Evolutionary conservation across 768 basidiomycete species (phyloP).

Genomic region (Tephrocybe sp.): DNA sequence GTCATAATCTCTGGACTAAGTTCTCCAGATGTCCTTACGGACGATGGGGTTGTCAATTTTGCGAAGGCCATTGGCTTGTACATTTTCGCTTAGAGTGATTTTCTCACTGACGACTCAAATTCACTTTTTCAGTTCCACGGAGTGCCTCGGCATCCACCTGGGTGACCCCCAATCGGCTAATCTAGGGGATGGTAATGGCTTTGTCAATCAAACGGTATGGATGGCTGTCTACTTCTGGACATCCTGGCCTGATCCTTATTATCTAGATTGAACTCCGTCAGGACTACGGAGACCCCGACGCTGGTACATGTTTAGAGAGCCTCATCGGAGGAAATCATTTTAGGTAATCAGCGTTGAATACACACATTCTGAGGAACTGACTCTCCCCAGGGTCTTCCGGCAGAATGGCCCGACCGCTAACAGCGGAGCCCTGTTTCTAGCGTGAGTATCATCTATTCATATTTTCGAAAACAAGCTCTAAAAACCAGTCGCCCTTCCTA

Average conservation of each 20-base stretch:
- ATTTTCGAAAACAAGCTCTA: neutral
- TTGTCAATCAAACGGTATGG: constrained; percentile 47
- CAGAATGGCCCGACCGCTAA: constrained; percentile 54
- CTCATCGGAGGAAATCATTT: constrained; percentile 81
- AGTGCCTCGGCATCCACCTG: constrained; percentile 74
- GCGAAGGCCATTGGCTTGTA: constrained; percentile 66
- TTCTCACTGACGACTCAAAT: too few species aligned
- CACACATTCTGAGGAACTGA: neutral
- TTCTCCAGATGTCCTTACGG: constrained; percentile 55
- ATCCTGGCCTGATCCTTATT: constrained; percentile 24
- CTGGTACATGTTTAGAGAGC: constrained; percentile 77
- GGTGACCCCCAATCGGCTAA: constrained; percentile 70
- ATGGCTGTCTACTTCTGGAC: neutral
- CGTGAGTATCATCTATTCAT: constrained; percentile 22
- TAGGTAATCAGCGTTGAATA: constrained; percentile 41
- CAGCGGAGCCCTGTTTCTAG: constrained; percentile 55
- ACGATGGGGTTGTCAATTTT: constrained; percentile 57
- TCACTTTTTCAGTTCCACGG: constrained; percentile 36
- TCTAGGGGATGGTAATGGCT: constrained; percentile 78
- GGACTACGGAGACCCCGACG: constrained; percentile 64
- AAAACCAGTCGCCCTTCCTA: constrained; percentile 8
- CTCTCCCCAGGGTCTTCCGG: constrained; percentile 42
- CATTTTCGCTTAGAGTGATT: too few species aligned
- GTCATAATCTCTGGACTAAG: constrained; percentile 69
- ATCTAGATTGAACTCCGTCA: constrained; percentile 68